phyloP scores from a whole-genome alignment of 345 rosid genomes.

The Rubroshorea leprosula region DNA sequence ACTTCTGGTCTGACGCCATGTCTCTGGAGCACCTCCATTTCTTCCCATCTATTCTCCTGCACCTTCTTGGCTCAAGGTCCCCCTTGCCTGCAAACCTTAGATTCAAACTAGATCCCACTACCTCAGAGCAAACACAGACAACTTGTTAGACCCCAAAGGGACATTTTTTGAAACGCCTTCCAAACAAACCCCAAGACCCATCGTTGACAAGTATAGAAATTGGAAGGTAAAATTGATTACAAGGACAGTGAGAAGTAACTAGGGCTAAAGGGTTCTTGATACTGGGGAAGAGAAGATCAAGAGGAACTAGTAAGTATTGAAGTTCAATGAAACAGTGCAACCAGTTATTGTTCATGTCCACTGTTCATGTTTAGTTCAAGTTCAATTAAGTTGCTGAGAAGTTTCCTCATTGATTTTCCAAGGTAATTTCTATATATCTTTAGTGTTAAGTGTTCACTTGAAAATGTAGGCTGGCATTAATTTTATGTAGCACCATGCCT shows the following conservation, averaged over 20 bases:
- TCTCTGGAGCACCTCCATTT: conserved; percentile 90
- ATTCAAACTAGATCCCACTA: conserved; percentile 31
- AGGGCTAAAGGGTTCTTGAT: conserved; percentile 17
- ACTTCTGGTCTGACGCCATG: conserved; percentile 64
- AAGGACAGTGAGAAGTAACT: conserved; percentile 25
- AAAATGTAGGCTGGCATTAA: no score
- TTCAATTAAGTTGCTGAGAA: no score
- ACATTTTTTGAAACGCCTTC: background rate
- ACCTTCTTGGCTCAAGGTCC: conserved; percentile 76
- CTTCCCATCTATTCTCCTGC: conserved; percentile 80
- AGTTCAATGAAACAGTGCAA: no score
- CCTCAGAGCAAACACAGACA: background rate
- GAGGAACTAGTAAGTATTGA: conserved; percentile 81
- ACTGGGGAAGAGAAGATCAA: conserved; percentile 47
- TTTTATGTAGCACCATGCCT: no score
- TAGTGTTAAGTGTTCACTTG: no score
- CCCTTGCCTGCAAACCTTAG: conserved; percentile 37
- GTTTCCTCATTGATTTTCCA: no score
- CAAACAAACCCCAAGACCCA: background rate
- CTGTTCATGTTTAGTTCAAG: no score
- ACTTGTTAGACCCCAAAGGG: background rate
- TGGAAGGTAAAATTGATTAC: conserved; percentile 12
- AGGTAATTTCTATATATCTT: no score
- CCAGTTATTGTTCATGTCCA: no score
- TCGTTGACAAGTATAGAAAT: background rate